A percentile compares a stretch with the other conserved stretches of the same genome.
Conservation (phyloP, 768 basidiomycete species). For the Phaffia tasmanica region DNA sequence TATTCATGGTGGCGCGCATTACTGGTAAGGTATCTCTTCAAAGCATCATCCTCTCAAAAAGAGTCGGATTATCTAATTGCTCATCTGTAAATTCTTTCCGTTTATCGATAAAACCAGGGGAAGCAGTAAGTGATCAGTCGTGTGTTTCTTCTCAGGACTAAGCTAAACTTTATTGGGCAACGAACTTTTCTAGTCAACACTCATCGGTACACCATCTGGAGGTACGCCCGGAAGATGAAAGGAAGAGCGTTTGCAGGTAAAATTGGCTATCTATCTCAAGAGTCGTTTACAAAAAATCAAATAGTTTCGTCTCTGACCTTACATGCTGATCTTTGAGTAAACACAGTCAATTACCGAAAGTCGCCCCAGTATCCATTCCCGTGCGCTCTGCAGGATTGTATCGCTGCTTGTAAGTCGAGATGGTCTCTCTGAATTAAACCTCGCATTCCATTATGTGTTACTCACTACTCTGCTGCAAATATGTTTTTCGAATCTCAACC, state of each 20-base stretch:
- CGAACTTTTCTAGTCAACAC: slow-evolving; percentile 35
- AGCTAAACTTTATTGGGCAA: too few relatives aligned
- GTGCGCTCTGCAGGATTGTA: slow-evolving; percentile 28
- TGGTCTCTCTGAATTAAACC: not conserved
- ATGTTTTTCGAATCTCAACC: slow-evolving; percentile 27
- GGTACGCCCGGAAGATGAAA: slow-evolving; percentile 39
- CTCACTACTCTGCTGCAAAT: slow-evolving; percentile 1
- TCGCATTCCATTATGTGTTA: not conserved
- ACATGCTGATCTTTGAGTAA: not conserved
- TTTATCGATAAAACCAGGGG: not conserved
- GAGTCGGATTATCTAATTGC: too few relatives aligned
- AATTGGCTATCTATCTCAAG: slow-evolving; percentile 1
- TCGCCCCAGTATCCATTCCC: slow-evolving; percentile 37
- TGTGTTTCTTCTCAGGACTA: too few relatives aligned
- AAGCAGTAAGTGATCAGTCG: not conserved
- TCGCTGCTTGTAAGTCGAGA: slow-evolving; percentile 14
- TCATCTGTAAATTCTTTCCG: not conserved
- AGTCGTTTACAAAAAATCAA: not conserved
- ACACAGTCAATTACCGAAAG: slow-evolving; percentile 30
- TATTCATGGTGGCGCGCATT: slow-evolving; percentile 33
- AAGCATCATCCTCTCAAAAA: too few relatives aligned
- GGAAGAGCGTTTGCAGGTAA: slow-evolving; percentile 36
- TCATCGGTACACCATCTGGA: slow-evolving; percentile 38
- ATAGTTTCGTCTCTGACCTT: not conserved
- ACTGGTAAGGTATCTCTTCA: too few relatives aligned